A percentile compares a stretch with the other conserved stretches of the same genome.
phyloP scores from a whole-genome alignment of 768 basidiomycete species.

The Termitomyces sp. region DNA sequence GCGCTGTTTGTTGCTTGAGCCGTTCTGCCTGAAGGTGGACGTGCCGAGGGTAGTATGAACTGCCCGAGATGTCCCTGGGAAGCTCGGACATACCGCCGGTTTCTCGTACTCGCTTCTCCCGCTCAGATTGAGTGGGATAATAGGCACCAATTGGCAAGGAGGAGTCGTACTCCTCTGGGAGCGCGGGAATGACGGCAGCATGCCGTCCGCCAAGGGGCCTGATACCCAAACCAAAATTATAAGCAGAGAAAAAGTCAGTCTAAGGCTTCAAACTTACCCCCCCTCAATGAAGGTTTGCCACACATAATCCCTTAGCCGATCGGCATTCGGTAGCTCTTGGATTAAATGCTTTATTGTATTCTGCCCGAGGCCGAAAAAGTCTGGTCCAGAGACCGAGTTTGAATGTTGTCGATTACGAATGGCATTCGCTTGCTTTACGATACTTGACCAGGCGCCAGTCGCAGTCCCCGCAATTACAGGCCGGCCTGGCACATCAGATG shows the following conservation, averaged over 20 bases:
- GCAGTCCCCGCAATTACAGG: constrained; percentile 84
- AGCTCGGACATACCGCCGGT: constrained; percentile 26
- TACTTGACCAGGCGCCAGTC: constrained; percentile 83
- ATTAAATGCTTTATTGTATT: constrained; percentile 89
- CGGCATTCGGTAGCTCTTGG: constrained; percentile 77
- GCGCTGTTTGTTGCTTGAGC: constrained; percentile 29
- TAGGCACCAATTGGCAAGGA: constrained; percentile 46
- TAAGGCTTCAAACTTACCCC: constrained; percentile 54
- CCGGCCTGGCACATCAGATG: constrained; percentile 66
- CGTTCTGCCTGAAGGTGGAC: constrained; percentile 27
- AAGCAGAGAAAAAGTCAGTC: constrained; percentile 6
- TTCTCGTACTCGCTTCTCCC: constrained; percentile 32
- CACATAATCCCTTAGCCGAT: constrained; percentile 74
- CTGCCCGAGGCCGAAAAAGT: constrained; percentile 85
- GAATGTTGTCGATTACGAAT: constrained; percentile 81
- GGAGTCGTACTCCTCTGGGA: constrained; percentile 70
- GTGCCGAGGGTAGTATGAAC: constrained; percentile 50
- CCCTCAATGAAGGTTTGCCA: constrained; percentile 87
- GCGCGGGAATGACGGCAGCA: constrained; percentile 77
- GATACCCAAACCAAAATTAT: constrained; percentile 9
- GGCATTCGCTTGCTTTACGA: constrained; percentile 80
- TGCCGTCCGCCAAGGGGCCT: constrained; percentile 80
- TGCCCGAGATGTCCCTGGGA: constrained; percentile 26
- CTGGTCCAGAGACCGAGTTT: constrained; percentile 85
- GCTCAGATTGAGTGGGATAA: constrained; percentile 35